Percentiles rank a stretch among this genome's conserved stretches.
Evolutionary conservation across 768 basidiomycete genomes (phyloP).

Genomic region (Lepiota subincarnata): DNA sequence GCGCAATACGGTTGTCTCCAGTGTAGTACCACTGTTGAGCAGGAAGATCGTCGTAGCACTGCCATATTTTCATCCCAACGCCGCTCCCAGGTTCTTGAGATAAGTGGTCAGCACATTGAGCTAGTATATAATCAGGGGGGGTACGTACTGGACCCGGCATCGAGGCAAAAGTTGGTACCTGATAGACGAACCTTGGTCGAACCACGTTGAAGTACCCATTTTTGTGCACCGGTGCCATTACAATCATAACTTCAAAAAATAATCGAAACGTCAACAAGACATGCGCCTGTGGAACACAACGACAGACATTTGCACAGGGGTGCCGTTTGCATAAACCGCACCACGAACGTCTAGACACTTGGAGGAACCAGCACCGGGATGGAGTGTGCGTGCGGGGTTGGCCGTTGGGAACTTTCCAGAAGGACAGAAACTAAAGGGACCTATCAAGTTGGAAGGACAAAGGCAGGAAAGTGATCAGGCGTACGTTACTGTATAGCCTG

Average conservation of each 20-base stretch:
- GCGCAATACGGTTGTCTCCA: conserved; percentile 24
- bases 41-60: conserved; percentile 29
- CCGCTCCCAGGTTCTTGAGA: conserved; percentile 25
- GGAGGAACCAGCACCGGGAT: conserved; percentile 21
- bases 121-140: background rate
- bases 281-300: too few species aligned
- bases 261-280: too few species aligned
- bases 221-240: conserved; percentile 26
- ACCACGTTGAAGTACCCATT: conserved; percentile 25
- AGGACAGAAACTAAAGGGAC: conserved; percentile 24
- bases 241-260: conserved; percentile 28
- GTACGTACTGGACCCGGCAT: conserved; percentile 28
- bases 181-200: conserved; percentile 25
- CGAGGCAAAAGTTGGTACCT: conserved; percentile 31
- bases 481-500: conserved; percentile 24
- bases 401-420: conserved; percentile 18
- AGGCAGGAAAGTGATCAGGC: background rate
- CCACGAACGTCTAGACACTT: conserved; percentile 34
- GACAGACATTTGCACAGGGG: conserved; percentile 30
- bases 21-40: conserved; percentile 32
- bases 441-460: background rate
- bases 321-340: conserved; percentile 25
- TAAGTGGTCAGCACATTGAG: too few species aligned
- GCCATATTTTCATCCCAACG: conserved; percentile 30
- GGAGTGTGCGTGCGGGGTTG: conserved; percentile 13